phyloP scores from a whole-genome alignment of 306 rosid genomes.

The Casuarina equisetifolia region DNA sequence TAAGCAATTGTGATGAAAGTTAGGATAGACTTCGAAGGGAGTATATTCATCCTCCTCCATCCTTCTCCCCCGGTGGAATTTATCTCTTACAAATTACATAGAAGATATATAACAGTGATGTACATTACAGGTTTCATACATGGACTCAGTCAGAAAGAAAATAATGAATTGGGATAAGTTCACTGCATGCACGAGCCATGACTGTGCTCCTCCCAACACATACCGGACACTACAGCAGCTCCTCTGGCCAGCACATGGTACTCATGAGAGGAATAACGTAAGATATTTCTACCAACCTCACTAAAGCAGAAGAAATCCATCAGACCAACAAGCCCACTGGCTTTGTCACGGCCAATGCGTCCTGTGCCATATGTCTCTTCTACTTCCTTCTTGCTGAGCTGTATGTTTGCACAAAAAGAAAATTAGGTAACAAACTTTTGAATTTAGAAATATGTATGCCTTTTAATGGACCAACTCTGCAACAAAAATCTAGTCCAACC shows the following conservation, averaged over 20 bases:
- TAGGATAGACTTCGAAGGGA: constrained; percentile 13
- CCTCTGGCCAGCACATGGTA: constrained; percentile 11
- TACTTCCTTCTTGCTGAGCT: constrained; percentile 67
- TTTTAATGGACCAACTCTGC: constrained; percentile 10
- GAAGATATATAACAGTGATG: constrained; percentile 7
- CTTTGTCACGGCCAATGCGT: constrained; percentile 92
- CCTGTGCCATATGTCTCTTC: constrained; percentile 74
- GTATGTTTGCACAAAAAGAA: constrained; percentile 27
- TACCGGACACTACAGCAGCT: constrained; percentile 5
- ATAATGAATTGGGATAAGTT: constrained; percentile 5
- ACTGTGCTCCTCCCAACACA: constrained; percentile 16
- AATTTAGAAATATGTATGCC: neutral
- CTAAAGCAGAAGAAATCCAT: constrained; percentile 99
- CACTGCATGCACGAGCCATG: neutral
- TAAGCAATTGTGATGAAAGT: neutral
- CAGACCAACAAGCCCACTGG: constrained; percentile 77
- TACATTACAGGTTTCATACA: constrained; percentile 15
- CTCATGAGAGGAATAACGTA: constrained; percentile 10
- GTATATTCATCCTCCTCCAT: neutral
- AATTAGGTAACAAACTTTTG: neutral
- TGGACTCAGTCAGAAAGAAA: constrained; percentile 14
- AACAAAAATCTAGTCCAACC: constrained; percentile 10
- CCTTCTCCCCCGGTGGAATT: too few relatives aligned
- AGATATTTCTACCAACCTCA: constrained; percentile 59
- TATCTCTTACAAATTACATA: too few relatives aligned